Conservation (phyloP, 1,139 yeast genomes). For the Suhomyces terraborum region DNA sequence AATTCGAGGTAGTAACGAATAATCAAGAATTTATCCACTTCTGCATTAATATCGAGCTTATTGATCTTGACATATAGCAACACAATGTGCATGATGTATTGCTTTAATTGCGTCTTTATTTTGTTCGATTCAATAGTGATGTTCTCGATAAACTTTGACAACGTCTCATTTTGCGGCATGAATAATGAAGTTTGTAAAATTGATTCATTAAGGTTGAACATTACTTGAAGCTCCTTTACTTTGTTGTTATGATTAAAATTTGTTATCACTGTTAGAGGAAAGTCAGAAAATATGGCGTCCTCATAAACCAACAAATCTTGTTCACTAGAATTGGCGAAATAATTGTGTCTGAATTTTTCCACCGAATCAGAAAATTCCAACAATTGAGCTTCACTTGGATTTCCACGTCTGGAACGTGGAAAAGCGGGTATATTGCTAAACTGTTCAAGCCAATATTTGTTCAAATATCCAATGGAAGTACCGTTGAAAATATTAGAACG, state of each 20-base stretch:
- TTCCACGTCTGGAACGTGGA: conserved; percentile 14
- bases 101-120: conserved; percentile 19
- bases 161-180: conserved; percentile 4
- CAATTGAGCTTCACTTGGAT: conserved; percentile 1
- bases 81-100: conserved; percentile 23
- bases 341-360: conserved; percentile 21
- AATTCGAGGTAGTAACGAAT: conserved; percentile 24
- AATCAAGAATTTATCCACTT: conserved; percentile 32
- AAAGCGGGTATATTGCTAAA: conserved; percentile 27
- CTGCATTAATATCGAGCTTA: conserved; percentile 12
- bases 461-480: conserved; percentile 22
- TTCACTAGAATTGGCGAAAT: conserved; percentile 15
- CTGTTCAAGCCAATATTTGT: conserved; percentile 21
- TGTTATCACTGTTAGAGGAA: conserved; percentile 18
- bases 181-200: conserved; percentile 23
- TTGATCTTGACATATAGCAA: conserved; percentile 17
- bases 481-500: conserved; percentile 1
- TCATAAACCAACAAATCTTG: conserved; percentile 1
- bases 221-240: conserved; percentile 29
- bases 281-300: conserved; percentile 9
- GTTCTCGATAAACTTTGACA: conserved; percentile 3
- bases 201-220: conserved; percentile 30
- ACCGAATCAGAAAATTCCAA: conserved; percentile 23
- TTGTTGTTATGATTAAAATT: conserved; percentile 27
- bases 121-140: conserved; percentile 15